Evolutionary conservation across 345 rosid genomes (phyloP).

Genomic region (Conringia planisiliqua): DNA sequence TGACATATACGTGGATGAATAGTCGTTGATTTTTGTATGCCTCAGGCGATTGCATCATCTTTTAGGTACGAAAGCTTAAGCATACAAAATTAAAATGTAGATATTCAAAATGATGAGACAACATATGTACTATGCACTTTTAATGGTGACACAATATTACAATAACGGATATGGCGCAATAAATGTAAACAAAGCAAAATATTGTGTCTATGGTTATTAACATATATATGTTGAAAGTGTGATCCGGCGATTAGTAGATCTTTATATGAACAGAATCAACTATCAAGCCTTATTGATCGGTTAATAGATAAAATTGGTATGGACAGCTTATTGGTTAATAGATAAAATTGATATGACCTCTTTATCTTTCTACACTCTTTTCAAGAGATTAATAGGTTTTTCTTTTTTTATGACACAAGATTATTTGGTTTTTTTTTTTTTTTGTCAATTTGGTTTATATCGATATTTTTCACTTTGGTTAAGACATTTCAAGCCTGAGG

Average conservation of each 20-base stretch:
- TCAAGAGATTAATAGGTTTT: neutral
- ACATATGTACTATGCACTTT: neutral
- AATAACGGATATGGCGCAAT: neutral
- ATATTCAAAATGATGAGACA: neutral
- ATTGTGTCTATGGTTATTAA: neutral
- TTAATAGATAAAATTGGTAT: neutral
- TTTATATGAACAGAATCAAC: neutral
- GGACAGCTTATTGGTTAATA: neutral
- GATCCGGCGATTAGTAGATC: neutral
- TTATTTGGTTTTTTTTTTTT: neutral
- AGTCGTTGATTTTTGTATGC: neutral
- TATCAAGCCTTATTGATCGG: neutral
- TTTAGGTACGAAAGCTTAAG: neutral
- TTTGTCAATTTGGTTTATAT: too few species aligned
- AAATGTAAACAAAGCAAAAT: neutral
- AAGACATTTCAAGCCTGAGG: neutral
- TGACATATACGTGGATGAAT: conserved; percentile 10
- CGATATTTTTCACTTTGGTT: neutral
- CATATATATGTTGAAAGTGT: neutral
- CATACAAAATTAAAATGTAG: neutral
- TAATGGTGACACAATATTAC: neutral
- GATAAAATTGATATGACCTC: neutral
- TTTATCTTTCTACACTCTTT: neutral
- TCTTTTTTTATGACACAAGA: neutral
- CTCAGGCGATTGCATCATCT: neutral